These are phyloP conservation scores for Scytalidium lignicola DNA, from an alignment of 2,329 filamentous ascomycete species.

Conservation along the genomic window DNA sequence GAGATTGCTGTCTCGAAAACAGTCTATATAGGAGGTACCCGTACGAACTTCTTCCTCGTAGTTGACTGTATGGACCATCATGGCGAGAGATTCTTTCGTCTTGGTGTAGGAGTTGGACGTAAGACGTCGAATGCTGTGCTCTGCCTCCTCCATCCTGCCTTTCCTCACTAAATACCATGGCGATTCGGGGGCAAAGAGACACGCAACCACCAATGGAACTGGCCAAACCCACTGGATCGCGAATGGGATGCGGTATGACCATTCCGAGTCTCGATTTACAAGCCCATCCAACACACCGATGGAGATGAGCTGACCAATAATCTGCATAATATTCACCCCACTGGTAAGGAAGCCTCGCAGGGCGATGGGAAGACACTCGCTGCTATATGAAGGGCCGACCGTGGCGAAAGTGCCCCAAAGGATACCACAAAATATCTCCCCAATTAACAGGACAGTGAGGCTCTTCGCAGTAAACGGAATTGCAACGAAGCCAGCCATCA, in stretches of 20 bases:
- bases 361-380: slow-evolving; percentile 45
- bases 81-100: slow-evolving; percentile 27
- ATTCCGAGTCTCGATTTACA: slow-evolving; percentile 31
- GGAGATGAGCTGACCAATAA: slow-evolving; percentile 40
- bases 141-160: slow-evolving; percentile 37
- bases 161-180: slow-evolving; percentile 44
- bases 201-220: slow-evolving; percentile 36
- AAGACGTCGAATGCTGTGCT: slow-evolving; percentile 36
- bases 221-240: slow-evolving; percentile 40
- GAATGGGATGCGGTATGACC: slow-evolving; percentile 8
- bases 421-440: slow-evolving; percentile 43
- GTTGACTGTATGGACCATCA: slow-evolving; percentile 50
- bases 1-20: slow-evolving; percentile 38
- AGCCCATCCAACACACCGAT: slow-evolving; percentile 39
- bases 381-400: slow-evolving; percentile 21
- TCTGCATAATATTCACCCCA: slow-evolving; percentile 48
- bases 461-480: slow-evolving; percentile 46
- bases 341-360: slow-evolving; percentile 45
- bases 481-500: slow-evolving; percentile 39
- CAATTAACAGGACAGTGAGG: slow-evolving; percentile 38
- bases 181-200: slow-evolving; percentile 41
- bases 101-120: slow-evolving; percentile 5
- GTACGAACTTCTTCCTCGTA: slow-evolving; percentile 38
- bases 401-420: slow-evolving; percentile 47
- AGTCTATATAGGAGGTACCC: slow-evolving; percentile 41